Base-by-base conservation (phyloP, 2,329 filamentous ascomycete species). In the Trichoderma gracile region DNA sequence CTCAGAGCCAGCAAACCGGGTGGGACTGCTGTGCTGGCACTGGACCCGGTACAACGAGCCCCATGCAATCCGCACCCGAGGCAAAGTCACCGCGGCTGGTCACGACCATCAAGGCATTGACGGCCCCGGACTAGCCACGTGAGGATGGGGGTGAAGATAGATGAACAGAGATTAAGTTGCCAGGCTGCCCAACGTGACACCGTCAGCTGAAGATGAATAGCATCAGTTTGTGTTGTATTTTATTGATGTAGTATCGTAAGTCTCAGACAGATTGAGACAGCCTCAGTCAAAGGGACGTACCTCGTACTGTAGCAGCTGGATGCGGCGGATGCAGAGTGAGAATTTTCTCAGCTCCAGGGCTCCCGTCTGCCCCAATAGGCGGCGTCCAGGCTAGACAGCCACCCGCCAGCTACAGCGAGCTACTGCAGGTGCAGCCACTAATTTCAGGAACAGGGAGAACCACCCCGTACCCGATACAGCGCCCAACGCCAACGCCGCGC, bases 381-480 rank as follows among this genome's bases (percentile, higher is more conserved):
- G 33, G 12, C 33, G 8, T 8, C 30, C 30, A 33, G 30, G 30
- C 49, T 40, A 58, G 27, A 47, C 55, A 58, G 56, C 54, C 21
- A 57, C 43, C 25, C 27, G 8, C 30, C 38, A 57, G 50, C 27
- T 38, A 53, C 50, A 53, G 50, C 30, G 30, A 45, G 53, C 56
- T 59, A 59, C 56, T 59, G 56, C 56, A 59, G 56, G 56, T 59
- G 43, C 58, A 33, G 47, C 56, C 56, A 25, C 59, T 62, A 62
- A 54, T 62, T 46, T 53, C 59, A 62, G 49, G 49, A 53, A 62
- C 57, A 50, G 56, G 56, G 57, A 60, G 46, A 33, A 33, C 57
- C n/a, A 50, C 46, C 33, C 43, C 56, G 45, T 59, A 59, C 56
- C 14, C 56, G 43, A 19, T 61, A 61, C 57, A 10, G 17, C 38